Conservation (phyloP, 192 early-diverging fungal species). For the Linnemannia elongata region DNA sequence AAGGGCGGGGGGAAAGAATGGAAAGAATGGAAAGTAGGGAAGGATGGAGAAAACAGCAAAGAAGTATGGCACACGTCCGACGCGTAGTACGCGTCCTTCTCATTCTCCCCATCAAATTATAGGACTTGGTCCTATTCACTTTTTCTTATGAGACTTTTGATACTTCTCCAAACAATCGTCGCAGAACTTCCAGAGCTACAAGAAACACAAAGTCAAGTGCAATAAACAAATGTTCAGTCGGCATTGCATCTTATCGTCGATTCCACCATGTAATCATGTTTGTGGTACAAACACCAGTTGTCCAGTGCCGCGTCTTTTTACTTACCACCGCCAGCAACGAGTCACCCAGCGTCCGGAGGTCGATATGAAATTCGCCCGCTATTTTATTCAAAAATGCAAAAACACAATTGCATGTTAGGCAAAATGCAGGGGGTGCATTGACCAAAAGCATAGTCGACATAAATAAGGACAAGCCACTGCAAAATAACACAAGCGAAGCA, state of each 20-base stretch:
- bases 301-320: not conserved
- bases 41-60: not conserved
- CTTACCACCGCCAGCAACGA: slow-evolving; percentile 40
- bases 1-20: not conserved
- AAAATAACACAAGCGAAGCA: not conserved
- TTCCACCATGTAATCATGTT: not conserved
- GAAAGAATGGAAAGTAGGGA: not conserved
- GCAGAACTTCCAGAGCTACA: slow-evolving; percentile 46
- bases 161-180: slow-evolving; percentile 11
- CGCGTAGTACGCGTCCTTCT: not conserved
- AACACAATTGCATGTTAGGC: not conserved
- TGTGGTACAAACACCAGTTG: not conserved
- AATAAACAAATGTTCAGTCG: not conserved
- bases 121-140: slow-evolving; percentile 1
- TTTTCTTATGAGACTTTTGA: not conserved
- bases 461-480: not conserved
- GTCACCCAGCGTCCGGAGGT: slow-evolving; percentile 56
- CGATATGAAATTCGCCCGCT: slow-evolving; percentile 60
- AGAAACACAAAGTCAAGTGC: not conserved
- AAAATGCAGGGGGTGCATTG: not conserved
- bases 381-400: not conserved
- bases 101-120: not conserved
- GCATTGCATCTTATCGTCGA: not conserved
- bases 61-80: not conserved
- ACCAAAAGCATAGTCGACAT: not conserved